Conservation (phyloP, 768 basidiomycete species). For the Cyclocybe cylindracea region DNA sequence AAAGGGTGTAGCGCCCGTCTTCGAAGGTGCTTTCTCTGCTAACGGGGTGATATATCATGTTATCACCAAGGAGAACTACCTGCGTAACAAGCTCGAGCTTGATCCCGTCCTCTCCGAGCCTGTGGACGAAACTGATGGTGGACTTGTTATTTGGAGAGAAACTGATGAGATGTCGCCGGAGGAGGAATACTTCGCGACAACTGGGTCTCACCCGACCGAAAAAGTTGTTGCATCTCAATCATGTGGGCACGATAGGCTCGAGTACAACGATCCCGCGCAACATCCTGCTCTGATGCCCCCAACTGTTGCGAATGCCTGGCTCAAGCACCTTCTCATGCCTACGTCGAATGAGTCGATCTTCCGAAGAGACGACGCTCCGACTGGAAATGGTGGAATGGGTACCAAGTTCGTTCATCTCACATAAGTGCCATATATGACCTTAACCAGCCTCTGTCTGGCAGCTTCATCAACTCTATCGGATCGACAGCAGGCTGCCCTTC, state of each 20-base stretch:
- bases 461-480: constrained; percentile 73
- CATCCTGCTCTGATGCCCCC: constrained; percentile 51
- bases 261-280: constrained; percentile 62
- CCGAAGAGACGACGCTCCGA: constrained; percentile 58
- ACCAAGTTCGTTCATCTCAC: constrained; percentile 47
- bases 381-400: constrained; percentile 49
- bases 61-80: constrained; percentile 68
- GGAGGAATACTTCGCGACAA: constrained; percentile 43
- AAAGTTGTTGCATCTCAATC: constrained; percentile 32
- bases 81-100: constrained; percentile 56
- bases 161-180: constrained; percentile 60
- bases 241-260: constrained; percentile 72
- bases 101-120: constrained; percentile 50
- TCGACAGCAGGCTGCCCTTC: constrained; percentile 70
- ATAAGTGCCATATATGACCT: background rate
- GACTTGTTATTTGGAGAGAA: constrained; percentile 76
- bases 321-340: constrained; percentile 42
- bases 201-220: constrained; percentile 19
- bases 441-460: constrained; percentile 26
- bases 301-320: constrained; percentile 27
- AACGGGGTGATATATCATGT: constrained; percentile 71
- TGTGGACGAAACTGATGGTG: constrained; percentile 44
- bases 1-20: constrained; percentile 51
- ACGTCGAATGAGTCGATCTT: constrained; percentile 34
- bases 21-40: constrained; percentile 76